Percentiles rank a stretch among this genome's conserved stretches.
Conservation (phyloP, 805 yeast species). For the Schwanniomyces pseudopolymorphus region DNA sequence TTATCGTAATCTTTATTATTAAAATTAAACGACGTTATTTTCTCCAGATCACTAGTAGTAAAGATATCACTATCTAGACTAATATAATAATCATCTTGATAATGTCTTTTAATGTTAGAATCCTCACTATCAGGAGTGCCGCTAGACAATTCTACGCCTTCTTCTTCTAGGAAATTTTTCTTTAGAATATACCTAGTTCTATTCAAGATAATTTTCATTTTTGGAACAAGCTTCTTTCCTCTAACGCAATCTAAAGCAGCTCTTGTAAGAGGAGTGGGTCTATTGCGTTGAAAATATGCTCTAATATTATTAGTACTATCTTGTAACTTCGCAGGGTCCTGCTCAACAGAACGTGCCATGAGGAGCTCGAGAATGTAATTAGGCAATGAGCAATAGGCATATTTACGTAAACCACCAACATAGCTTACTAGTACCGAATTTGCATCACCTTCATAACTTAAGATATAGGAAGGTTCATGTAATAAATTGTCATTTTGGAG, state of each 20-base stretch:
- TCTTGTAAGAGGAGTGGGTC: slow-evolving; percentile 22
- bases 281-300: slow-evolving; percentile 15
- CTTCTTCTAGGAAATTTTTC: slow-evolving; percentile 17
- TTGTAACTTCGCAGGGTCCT: slow-evolving; percentile 6
- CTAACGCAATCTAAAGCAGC: slow-evolving; percentile 29
- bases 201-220: slow-evolving; percentile 25
- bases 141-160: slow-evolving; percentile 4
- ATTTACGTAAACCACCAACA: slow-evolving; percentile 42
- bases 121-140: slow-evolving; percentile 6
- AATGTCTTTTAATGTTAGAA: slow-evolving; percentile 13
- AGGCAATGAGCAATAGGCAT: slow-evolving; percentile 39
- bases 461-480: slow-evolving; percentile 29
- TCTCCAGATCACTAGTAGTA: slow-evolving; percentile 25
- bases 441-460: slow-evolving; percentile 24
- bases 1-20: slow-evolving; percentile 14
- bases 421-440: slow-evolving; percentile 32
- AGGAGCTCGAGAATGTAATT: slow-evolving; percentile 24
- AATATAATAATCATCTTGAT: slow-evolving; percentile 34
- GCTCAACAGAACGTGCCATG: slow-evolving; percentile 3
- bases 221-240: slow-evolving; percentile 26
- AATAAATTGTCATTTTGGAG: slow-evolving; percentile 17
- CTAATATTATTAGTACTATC: slow-evolving; percentile 11
- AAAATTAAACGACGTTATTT: slow-evolving; percentile 10
- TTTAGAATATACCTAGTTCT: slow-evolving; percentile 31
- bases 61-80: slow-evolving; percentile 30